Evolutionary conservation across 805 yeast species (phyloP), one percentile per base, ranked within the genome.

Genomic region (Yarrowia deformans): DNA sequence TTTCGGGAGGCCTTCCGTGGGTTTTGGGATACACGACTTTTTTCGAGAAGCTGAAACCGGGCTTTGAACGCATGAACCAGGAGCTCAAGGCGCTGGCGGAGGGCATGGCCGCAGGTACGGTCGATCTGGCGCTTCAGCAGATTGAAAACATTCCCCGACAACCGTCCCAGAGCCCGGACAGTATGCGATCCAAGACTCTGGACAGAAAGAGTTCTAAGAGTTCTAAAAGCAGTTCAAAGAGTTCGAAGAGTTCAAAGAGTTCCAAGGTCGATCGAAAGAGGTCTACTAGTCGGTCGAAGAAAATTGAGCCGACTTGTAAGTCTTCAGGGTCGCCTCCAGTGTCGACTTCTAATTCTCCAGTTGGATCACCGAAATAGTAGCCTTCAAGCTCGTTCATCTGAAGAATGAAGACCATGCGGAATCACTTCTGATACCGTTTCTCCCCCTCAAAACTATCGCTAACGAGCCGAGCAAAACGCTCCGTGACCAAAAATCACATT

Each of bases 71-170:
- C 18, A 60, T 60, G 66, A 60, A 60, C 52, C 48, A 60, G 66
- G 66, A 60, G 18, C 32, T 60, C 19, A 60, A 45, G 52, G 37
- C 52, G 4, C 23, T 60, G 34, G 66, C 66, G 1, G 66, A 60
- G 13, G 66, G 66, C 2, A 60, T 60, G 52, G 52, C 66, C 1
- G 52, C 52, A 0, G 66, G 66, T 5, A 60, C 42, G 1, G 2
- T 60, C 6, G 46, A 60, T 18, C 18, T 18, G 32, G 66, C 66
- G 1, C 42, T 60, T 8, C 37, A 60, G 34, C 32, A 34, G 12
- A 60, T 60, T 32, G 66, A 60, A 60, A 60, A 43, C n/a, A 60
- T 34, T 16, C 48, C 63, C 42, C 7, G 63, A 56, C 45, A 54
- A 9, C 45, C 60, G 10, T 54, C 60, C 8, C 60, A 39, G 39